A percentile compares a stretch with the other conserved stretches of the same genome.
Evolutionary conservation across 371 early-diverging fungal genomes (phyloP).

Genomic region (Mucor velutinosus): DNA sequence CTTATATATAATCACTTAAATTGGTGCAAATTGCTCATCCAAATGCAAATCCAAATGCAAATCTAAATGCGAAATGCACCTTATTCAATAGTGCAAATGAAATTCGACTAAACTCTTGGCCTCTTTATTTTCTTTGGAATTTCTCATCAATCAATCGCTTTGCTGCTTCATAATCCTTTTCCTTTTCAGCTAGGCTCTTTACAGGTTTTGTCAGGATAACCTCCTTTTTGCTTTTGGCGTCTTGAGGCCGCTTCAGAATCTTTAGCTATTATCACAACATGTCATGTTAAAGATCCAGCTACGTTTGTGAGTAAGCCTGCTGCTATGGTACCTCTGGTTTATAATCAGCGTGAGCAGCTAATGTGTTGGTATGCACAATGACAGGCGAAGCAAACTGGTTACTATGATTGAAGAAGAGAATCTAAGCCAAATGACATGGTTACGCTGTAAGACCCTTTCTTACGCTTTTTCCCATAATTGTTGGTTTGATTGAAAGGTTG

Average conservation of each 20-base stretch:
- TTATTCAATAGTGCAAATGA: no score
- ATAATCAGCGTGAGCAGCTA: conserved; percentile 25
- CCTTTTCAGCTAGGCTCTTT: conserved; percentile 31
- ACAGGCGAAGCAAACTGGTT: conserved; percentile 23
- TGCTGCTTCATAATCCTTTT: conserved; percentile 32
- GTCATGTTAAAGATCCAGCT: neutral
- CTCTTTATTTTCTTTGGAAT: neutral
- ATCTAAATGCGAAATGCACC: no score
- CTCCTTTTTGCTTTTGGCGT: neutral
- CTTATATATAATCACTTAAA: no score
- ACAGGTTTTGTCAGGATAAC: neutral
- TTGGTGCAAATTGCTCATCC: no score
- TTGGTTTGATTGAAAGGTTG: conserved; percentile 16
- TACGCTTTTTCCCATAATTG: conserved; percentile 42
- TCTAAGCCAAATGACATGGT: no score
- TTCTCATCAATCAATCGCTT: conserved; percentile 30
- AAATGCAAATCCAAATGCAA: no score
- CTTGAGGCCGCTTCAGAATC: conserved; percentile 24
- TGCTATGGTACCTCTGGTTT: conserved; percentile 28
- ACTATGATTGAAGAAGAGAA: conserved; percentile 3
- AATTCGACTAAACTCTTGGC: no score
- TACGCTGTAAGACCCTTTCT: neutral
- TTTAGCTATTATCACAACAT: conserved; percentile 15
- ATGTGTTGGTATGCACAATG: conserved; percentile 27
- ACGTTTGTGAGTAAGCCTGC: neutral